phyloP scores from a whole-genome alignment of 345 rosid genomes.

The Ailanthus altissimus region DNA sequence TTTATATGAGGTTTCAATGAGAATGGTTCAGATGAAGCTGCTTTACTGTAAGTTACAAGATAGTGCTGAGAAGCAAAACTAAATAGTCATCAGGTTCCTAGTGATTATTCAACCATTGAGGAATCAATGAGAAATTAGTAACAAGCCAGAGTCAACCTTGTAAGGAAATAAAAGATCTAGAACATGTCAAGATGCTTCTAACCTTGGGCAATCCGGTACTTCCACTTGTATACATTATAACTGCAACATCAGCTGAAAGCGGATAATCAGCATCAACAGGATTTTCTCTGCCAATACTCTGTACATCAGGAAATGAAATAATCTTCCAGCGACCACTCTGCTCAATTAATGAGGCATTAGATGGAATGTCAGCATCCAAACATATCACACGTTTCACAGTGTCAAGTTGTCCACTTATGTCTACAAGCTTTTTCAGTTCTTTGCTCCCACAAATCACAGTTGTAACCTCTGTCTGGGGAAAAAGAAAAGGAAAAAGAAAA shows the following conservation, averaged over 20 bases:
- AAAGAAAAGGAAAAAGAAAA: constrained; percentile 18
- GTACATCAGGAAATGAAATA: constrained; percentile 60
- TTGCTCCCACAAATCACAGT: constrained; percentile 87
- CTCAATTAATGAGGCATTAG: constrained; percentile 43
- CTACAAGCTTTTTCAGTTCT: constrained; percentile 83
- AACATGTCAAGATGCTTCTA: constrained; percentile 25
- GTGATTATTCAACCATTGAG: neutral
- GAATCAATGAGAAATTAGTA: neutral
- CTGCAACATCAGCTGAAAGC: constrained; percentile 76
- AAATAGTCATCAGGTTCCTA: neutral
- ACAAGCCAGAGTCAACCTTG: constrained; percentile 3
- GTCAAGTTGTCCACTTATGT: constrained; percentile 85
- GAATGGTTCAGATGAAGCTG: neutral
- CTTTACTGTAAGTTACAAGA: neutral
- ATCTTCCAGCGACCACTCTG: constrained; percentile 60
- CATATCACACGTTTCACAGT: constrained; percentile 81
- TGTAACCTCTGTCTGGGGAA: constrained; percentile 82
- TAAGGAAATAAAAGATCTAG: neutral
- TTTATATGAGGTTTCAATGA: neutral
- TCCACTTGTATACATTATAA: constrained; percentile 99
- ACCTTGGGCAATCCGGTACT: constrained; percentile 99
- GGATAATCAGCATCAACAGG: constrained; percentile 75
- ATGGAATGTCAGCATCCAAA: constrained; percentile 78
- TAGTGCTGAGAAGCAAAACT: neutral
- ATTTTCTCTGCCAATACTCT: constrained; percentile 73